These are phyloP conservation scores for Colletotrichum horii DNA, from an alignment of 2,329 filamentous ascomycete genomes.

Conservation along the genomic window DNA sequence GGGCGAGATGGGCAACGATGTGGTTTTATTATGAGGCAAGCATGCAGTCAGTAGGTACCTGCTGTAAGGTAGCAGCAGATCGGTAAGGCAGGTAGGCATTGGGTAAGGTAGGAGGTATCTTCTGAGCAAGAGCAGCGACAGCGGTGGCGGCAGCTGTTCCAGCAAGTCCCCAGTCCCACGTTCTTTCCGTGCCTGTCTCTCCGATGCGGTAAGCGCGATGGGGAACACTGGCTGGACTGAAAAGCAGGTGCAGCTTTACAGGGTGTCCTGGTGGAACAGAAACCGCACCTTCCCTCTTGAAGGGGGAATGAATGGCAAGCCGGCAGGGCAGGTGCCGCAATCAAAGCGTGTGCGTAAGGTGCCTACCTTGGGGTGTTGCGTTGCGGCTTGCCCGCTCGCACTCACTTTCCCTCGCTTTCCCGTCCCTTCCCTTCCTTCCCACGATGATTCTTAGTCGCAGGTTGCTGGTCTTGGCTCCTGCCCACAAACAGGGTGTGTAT, in stretches of 20 bases:
- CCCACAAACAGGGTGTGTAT: background rate
- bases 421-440: background rate
- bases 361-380: background rate
- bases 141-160: background rate
- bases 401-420: background rate
- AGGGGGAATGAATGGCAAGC: background rate
- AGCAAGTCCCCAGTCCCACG: background rate
- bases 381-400: background rate
- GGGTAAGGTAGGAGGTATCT: background rate
- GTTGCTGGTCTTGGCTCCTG: slow-evolving; percentile 13
- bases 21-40: slow-evolving; percentile 15
- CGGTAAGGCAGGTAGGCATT: background rate
- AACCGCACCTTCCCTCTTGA: slow-evolving; percentile 20
- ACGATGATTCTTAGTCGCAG: slow-evolving; percentile 14
- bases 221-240: background rate
- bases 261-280: slow-evolving; percentile 18
- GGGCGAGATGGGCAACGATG: slow-evolving; percentile 11
- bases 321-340: background rate
- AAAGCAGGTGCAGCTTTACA: background rate
- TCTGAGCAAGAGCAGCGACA: background rate
- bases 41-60: background rate
- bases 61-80: background rate
- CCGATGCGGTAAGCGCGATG: slow-evolving; percentile 5
- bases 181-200: background rate
- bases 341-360: background rate